Evolutionary conservation across 257 asterid species (phyloP).

Genomic region (Striga asiatica): DNA sequence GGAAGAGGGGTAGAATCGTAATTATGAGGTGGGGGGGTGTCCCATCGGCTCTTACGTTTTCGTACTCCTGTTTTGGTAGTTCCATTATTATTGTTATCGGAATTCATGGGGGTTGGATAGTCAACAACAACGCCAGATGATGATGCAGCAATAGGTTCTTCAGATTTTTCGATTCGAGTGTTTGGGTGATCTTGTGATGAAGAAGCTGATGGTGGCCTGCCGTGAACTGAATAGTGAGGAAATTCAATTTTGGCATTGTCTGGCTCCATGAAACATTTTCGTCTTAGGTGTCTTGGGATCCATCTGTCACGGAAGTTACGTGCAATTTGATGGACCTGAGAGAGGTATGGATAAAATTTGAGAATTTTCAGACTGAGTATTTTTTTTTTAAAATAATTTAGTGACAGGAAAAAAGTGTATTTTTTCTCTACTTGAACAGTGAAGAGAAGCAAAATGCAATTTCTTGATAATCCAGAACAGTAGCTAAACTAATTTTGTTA

Average conservation of each 20-base stretch:
- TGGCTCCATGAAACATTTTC: conserved; percentile 35
- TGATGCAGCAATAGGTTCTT: conserved; percentile 35
- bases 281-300: conserved; percentile 59
- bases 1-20: conserved; percentile 19
- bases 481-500: too few relatives aligned
- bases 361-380: conserved; percentile 17
- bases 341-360: conserved; percentile 12
- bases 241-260: conserved; percentile 38
- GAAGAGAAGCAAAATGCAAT: too few relatives aligned
- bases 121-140: conserved; percentile 15
- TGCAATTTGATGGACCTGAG: conserved; percentile 87
- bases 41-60: conserved; percentile 93
- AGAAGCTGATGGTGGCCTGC: conserved; percentile 20
- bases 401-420: too few relatives aligned
- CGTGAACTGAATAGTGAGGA: conserved; percentile 24
- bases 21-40: conserved; percentile 42
- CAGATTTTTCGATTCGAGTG: conserved; percentile 32
- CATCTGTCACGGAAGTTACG: conserved; percentile 78
- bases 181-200: conserved; percentile 29
- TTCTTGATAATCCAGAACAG: too few relatives aligned
- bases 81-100: conserved; percentile 18
- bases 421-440: too few relatives aligned
- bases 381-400: too few relatives aligned
- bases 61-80: conserved; percentile 32
- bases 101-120: conserved; percentile 22